Evolutionary conservation across 495 filamentous ascomycete species (phyloP), one percentile per base, ranked within the genome.

Genomic region (Daldinia grandis): DNA sequence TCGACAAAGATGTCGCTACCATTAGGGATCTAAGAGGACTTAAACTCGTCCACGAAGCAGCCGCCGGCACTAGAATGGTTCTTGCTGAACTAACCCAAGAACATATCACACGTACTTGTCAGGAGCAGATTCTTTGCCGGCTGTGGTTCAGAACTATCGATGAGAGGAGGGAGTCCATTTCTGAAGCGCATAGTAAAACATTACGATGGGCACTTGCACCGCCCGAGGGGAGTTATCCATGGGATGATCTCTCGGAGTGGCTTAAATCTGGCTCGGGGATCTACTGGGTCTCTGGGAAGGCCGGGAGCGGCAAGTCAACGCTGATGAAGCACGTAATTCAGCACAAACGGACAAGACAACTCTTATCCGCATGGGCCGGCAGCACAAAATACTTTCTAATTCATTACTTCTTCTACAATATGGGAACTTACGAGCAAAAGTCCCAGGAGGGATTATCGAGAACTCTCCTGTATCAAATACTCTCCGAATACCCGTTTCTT

Each of bases 321-420:
- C 30, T 76, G 12, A 74, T 76, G 68, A 76, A 76, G 38, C 72
- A 56, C 5, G 1, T 61, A 6, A 28, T 53, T 15, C 27, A 55
- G 10, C 57, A 61, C 14, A 9, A 25, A 38, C 9, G 19, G 8
- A 63, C 58, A 1, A 9, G 8, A 9, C 2, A 19, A 27, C 15
- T 40, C 17, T 19, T 61, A 1, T 21, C 14, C 17, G n/a, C 14
- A 58, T 66, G 62, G 62, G 53, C 62, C 17, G 53, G 62, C 2
- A 5, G n/a, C 1, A 28, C 28, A 3, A 6, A 10, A 12, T 58
- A 19, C 9, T 14, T 37, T 1, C 14, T 37, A 27, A 19, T 21
- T 1, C 31, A 35, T 9, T 50, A 60, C 27, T 83, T 78, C 70
- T 82, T 83, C 59, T 82, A 79, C 75, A 63, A 72, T 44, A 33